Evolutionary conservation across 805 yeast genomes (phyloP), one percentile per base, ranked within the genome.

Genomic region (Kazachstania bromeliacearum): DNA sequence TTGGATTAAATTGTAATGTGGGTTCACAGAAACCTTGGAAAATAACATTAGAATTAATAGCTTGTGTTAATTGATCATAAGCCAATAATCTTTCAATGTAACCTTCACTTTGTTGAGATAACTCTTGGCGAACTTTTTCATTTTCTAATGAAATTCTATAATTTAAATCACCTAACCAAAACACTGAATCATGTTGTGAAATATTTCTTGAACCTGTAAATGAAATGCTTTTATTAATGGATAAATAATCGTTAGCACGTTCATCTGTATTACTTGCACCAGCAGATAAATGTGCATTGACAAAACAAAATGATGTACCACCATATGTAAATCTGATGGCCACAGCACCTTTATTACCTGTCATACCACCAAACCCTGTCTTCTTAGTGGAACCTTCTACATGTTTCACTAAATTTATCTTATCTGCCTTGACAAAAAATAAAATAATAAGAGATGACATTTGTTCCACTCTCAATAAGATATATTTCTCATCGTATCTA

Each of bases 271-370:
- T 89, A 34, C 67, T 69, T 16, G 75, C 70, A 2, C 99, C 99
- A 0, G 98, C 96, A 0, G 98, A 95, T 44, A 92, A 64, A 64
- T 92, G 99, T 0, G 95, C 83, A 36, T 92, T 89, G 18, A 92
- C 71, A 52, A 87, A 75, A 44, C 94, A 85, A 51, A 87, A 79
- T 2, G 80, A 67, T 0, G 95, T 80, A 29, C 77, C 71, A 0
- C 94, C 92, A 57, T 72, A 85, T 35, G 79, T 74, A 60, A 89
- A 83, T 41, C 96, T 70, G 7, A 92, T 85, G 0, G 95, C 96
- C 42, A 88, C 92, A 3, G 94, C 96, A 33, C 98, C 98, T 58
- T 89, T 89, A 57, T 92, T 89, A 7, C 96, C 98, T 0, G 97
- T 77, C 64, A 92, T 89, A 26, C 98, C 98, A 21, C 96, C 95